Evolutionary conservation across 345 rosid genomes (phyloP).

Genomic region (Brassica juncea): DNA sequence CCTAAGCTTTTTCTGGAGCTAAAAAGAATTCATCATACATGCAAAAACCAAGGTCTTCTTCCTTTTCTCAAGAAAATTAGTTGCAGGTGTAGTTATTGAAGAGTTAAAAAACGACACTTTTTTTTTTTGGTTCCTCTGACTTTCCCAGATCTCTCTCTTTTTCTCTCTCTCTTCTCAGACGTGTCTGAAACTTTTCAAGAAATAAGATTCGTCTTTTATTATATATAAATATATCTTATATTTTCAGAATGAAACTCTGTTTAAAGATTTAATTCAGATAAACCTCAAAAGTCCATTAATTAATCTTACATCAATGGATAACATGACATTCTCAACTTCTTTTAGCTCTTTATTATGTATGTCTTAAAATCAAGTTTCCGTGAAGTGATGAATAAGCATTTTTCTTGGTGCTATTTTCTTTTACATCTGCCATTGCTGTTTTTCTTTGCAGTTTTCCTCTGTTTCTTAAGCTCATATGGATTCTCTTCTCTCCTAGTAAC

Average conservation of each 20-base stretch:
- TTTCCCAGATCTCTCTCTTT: constrained; percentile 6
- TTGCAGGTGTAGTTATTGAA: constrained; percentile 28
- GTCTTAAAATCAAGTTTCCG: constrained; percentile 6
- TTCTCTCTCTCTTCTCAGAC: neutral
- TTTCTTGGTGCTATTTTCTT: constrained; percentile 30
- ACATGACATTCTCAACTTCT: neutral
- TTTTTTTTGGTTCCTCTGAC: constrained; percentile 35
- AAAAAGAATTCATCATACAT: neutral
- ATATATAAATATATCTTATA: neutral
- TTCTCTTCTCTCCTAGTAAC: constrained; percentile 21
- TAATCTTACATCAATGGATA: constrained; percentile 23
- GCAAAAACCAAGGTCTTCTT: constrained; percentile 25
- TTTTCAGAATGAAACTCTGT: neutral
- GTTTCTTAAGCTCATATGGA: constrained; percentile 21
- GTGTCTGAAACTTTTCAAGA: constrained; percentile 24
- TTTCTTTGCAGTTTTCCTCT: constrained; percentile 11
- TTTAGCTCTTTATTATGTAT: constrained; percentile 11
- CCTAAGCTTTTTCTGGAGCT: constrained; percentile 12
- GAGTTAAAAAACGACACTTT: constrained; percentile 4
- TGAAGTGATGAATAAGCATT: constrained; percentile 9
- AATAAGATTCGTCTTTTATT: constrained; percentile 11
- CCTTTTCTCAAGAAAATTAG: constrained; percentile 30
- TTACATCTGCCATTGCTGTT: constrained; percentile 30
- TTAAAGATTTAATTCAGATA: neutral
- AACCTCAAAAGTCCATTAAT: neutral